Conservation (phyloP, 2,329 filamentous ascomycete species). For the Blastomyces parvus region DNA sequence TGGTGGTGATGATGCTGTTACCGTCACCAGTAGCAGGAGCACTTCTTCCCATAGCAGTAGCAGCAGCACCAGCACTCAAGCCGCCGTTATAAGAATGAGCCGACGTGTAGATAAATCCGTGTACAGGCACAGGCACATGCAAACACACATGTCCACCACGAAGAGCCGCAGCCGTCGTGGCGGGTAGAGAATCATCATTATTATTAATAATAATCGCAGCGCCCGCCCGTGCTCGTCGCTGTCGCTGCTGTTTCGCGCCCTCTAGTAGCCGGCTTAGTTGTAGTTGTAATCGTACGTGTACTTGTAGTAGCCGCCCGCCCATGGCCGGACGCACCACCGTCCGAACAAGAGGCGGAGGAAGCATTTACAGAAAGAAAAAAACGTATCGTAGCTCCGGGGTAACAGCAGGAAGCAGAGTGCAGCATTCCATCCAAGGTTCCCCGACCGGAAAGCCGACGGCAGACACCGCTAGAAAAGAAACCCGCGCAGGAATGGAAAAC, state of each 20-base stretch:
- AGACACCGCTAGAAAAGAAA: too few relatives aligned
- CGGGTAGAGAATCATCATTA: too few relatives aligned
- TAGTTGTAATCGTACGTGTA: too few relatives aligned
- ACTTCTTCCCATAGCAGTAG: background rate
- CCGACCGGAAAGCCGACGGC: too few relatives aligned
- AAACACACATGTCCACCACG: background rate
- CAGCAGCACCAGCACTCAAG: background rate
- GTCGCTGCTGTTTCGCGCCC: background rate
- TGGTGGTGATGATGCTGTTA: background rate
- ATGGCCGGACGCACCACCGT: background rate
- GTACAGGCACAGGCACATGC: background rate
- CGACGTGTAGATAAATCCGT: background rate
- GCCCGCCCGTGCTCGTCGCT: background rate
- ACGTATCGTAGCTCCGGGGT: too few relatives aligned
- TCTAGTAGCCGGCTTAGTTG: background rate
- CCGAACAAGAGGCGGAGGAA: background rate
- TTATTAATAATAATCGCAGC: background rate
- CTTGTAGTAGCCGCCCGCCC: background rate
- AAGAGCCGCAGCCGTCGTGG: background rate
- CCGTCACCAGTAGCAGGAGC: background rate
- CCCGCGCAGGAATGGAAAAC: too few relatives aligned
- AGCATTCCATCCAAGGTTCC: too few relatives aligned
- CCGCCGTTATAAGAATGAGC: background rate
- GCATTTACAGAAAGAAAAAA: background rate
- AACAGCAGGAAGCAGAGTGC: too few relatives aligned